Evolutionary conservation across 345 rosid genomes (phyloP), one percentile per base, ranked within the genome.

Genomic region (Lepidium africanum): DNA sequence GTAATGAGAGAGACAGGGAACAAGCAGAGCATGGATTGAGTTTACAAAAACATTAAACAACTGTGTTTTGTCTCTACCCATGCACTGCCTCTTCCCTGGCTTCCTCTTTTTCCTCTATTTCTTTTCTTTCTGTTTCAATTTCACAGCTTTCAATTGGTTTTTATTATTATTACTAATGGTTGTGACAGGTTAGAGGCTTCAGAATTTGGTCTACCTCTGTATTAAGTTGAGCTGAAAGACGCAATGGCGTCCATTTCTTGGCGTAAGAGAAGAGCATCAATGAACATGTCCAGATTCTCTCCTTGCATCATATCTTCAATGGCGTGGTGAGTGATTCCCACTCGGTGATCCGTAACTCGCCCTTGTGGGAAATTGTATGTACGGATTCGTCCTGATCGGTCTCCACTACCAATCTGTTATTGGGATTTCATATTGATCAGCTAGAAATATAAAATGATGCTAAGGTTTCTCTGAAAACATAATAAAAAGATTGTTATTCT

Each of bases 1-100:
- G 76, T 73, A 61, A 66, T 43, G 79, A 78, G 78, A 49, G 72
- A 49, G 92, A 49, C 82, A 46, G 92, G 87, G 88, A 83, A 81
- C 72, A 79, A 82, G 79, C 86, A 81, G 89, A 80, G 92, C 90
- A 84, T 78, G 87, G 86, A 83, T 83, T 73, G 80, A 83, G 69
- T 74, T 73, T 66, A 49, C 76, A 60, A 70, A 64, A 82, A 74
- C 78, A 74, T 52, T 78, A 72, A 70, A 55, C 62, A 53, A 40
- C 40, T 30, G 72, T 85, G 86, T 81, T 83, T 76, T 73, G 78
- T 77, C 79, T 81, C 86, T 72, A 53, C 80, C 87, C 91, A 72
- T 90, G 96, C 94, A 87, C 96, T 90, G 96, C 94, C 96, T 90
- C 96, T 90, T 90, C 96, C 89, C 92, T 89, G 92, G 96, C 90